Percentiles rank a stretch among this genome's conserved stretches.
These are phyloP conservation scores for Mortierella sp. DNA, from an alignment of 371 early-diverging fungal genomes.

Conservation along the genomic window DNA sequence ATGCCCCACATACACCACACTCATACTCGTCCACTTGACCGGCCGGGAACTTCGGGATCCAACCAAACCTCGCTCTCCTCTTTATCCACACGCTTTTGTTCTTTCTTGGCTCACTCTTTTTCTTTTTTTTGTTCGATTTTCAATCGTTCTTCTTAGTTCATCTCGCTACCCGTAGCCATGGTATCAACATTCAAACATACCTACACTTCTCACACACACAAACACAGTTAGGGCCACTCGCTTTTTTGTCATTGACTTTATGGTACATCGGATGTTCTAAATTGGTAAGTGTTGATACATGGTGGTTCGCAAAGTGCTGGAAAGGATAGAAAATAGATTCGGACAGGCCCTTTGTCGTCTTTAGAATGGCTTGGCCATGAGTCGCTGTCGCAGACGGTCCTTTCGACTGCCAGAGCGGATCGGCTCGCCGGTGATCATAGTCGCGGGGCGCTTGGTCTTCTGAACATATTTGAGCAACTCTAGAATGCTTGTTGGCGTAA, in stretches of 20 bases:
- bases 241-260: not conserved
- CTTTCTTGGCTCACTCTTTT: not conserved
- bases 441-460: conserved; percentile 38
- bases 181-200: not conserved
- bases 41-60: conserved; percentile 9
- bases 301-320: not conserved
- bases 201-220: not conserved
- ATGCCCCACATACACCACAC: conserved; percentile 14
- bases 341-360: not conserved
- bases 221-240: not conserved
- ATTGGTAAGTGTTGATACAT: conserved; percentile 7
- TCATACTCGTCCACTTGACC: not conserved
- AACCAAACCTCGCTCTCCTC: not conserved
- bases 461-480: conserved; percentile 76
- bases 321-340: not conserved
- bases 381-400: conserved; percentile 47
- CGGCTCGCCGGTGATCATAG: conserved; percentile 41
- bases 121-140: not conserved
- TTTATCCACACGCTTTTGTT: not conserved
- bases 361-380: conserved; percentile 43
- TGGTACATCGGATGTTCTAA: conserved; percentile 3
- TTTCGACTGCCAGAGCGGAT: conserved; percentile 41
- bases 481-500: conserved; percentile 85
- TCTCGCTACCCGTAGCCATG: not conserved
- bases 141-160: not conserved